Evolutionary conservation across 108 stramenopile genomes (phyloP).

Genomic region (Nitzschia sp.): DNA sequence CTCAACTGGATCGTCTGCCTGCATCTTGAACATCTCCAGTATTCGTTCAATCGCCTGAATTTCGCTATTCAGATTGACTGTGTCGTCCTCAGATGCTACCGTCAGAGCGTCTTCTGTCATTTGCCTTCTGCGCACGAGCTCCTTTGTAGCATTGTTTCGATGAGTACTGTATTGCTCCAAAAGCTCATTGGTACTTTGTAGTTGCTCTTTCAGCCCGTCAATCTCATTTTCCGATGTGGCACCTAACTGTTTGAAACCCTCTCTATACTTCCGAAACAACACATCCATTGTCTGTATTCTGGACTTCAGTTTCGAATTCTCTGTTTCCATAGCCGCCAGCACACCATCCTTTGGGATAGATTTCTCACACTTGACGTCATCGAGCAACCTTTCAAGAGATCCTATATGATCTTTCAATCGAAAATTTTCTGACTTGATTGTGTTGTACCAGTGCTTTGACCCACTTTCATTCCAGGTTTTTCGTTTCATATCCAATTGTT

Average conservation of each 20-base stretch:
- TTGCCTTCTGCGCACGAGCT: slow-evolving; percentile 1
- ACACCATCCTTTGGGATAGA: not conserved
- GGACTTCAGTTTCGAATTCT: slow-evolving; percentile 1
- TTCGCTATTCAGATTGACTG: not conserved
- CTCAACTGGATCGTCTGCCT: not conserved
- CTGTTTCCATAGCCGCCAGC: not conserved
- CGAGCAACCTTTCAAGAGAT: not conserved
- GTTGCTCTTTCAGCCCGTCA: not conserved
- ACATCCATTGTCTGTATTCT: not conserved
- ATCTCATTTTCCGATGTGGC: not conserved
- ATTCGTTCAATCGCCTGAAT: slow-evolving; percentile 17
- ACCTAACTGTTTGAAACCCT: not conserved
- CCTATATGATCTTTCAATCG: slow-evolving; percentile 4
- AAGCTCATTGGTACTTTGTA: not conserved
- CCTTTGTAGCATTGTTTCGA: not conserved
- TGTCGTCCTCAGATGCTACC: slow-evolving; percentile 11
- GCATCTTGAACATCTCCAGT: slow-evolving; percentile 8
- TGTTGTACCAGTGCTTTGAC: not conserved
- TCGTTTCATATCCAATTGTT: not conserved
- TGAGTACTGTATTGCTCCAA: not conserved
- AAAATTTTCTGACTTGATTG: slow-evolving; percentile 9
- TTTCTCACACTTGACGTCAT: not conserved
- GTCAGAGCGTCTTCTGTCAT: not conserved
- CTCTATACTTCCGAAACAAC: slow-evolving; percentile 5
- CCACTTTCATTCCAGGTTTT: not conserved